Conservation (phyloP, 1,284 basidiomycete species). For the Trichosporon asahii region DNA sequence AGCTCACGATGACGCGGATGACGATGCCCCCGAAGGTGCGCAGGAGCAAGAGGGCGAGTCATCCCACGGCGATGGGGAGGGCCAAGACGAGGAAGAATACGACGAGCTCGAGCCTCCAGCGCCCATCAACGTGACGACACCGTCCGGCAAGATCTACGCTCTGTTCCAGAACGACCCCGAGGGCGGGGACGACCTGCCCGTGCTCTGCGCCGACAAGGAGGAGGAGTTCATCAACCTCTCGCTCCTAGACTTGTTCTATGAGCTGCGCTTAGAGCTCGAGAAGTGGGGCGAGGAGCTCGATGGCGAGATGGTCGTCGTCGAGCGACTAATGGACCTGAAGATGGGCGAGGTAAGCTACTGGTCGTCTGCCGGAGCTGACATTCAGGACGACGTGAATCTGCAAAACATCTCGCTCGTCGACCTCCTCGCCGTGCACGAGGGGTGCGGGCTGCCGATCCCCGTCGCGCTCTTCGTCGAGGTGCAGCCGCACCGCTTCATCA, state of each 20-base stretch:
- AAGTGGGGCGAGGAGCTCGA: constrained; percentile 24
- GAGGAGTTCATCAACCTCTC: constrained; percentile 36
- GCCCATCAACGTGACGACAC: constrained; percentile 9
- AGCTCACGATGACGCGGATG: background rate
- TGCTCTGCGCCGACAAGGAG: constrained; percentile 11
- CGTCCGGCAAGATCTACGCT: background rate
- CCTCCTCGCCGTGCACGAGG: constrained; percentile 37
- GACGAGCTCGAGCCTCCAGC: constrained; percentile 16
- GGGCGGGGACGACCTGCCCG: background rate
- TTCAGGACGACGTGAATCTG: constrained; percentile 43
- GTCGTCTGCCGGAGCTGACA: background rate
- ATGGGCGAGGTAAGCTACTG: constrained; percentile 63
- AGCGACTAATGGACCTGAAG: constrained; percentile 57
- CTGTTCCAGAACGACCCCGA: constrained; percentile 5
- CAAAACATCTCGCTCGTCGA: constrained; percentile 42
- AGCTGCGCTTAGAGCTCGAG: constrained; percentile 30
- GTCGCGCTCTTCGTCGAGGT: constrained; percentile 40
- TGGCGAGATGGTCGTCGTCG: constrained; percentile 38
- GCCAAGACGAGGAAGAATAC: background rate
- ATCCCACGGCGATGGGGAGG: background rate
- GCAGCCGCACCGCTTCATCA: constrained; percentile 41
- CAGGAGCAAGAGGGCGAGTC: background rate
- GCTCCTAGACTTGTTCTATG: constrained; percentile 31
- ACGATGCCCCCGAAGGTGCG: background rate
- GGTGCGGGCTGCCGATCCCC: constrained; percentile 42